These are phyloP conservation scores for Cytospora paraplurivora DNA, from an alignment of 2,329 filamentous ascomycete species.

Conservation along the genomic window DNA sequence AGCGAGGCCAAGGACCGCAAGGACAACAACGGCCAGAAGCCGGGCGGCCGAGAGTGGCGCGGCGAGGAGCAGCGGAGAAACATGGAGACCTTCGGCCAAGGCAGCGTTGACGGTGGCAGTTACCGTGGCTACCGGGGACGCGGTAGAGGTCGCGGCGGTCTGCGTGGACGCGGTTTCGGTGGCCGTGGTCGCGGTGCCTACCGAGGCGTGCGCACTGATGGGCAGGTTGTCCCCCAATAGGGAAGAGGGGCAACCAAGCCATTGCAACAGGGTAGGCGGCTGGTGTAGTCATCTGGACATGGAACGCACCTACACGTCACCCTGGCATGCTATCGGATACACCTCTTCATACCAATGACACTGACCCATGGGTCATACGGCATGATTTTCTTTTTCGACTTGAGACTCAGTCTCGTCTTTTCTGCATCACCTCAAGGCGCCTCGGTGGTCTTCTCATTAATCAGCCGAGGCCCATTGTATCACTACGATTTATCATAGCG, in stretches of 20 bases:
- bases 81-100: conserved; percentile 96
- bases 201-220: conserved; percentile 34
- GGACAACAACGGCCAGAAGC: conserved; percentile 66
- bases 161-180: conserved; percentile 47
- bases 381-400: conserved; percentile 3
- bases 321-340: neutral
- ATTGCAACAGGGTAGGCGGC: neutral
- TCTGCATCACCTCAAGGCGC: conserved; percentile 21
- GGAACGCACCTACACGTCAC: neutral
- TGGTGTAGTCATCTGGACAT: neutral
- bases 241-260: neutral
- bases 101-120: conserved; percentile 78
- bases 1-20: conserved; percentile 89
- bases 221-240: conserved; percentile 18
- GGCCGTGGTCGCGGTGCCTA: conserved; percentile 41
- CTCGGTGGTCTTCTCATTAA: conserved; percentile 6
- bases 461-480: conserved; percentile 19
- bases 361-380: neutral
- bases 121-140: conserved; percentile 77
- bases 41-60: conserved; percentile 85
- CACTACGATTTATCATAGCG: conserved; percentile 12
- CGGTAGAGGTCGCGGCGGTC: conserved; percentile 69
- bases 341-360: neutral
- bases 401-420: neutral
- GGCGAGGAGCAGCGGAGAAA: conserved; percentile 93